Conservation (phyloP, 164 flowering plant species). For the Stephania japonica region DNA sequence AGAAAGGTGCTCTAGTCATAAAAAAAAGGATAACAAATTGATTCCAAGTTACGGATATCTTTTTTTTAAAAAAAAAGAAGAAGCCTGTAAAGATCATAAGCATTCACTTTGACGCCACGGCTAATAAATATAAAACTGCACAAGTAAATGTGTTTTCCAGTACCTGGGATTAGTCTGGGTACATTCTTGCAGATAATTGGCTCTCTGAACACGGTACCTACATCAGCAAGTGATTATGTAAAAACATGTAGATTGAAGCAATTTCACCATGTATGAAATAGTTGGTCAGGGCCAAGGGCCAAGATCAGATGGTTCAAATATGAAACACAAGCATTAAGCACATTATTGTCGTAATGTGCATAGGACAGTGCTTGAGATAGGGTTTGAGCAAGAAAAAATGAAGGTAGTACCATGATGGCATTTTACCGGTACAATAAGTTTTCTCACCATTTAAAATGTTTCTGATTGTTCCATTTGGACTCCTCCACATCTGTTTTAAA, state of each 20-base stretch:
- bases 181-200: slow-evolving; percentile 92
- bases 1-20: background rate
- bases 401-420: background rate
- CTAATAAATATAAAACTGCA: background rate
- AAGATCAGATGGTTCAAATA: background rate
- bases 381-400: background rate
- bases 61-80: too few relatives aligned
- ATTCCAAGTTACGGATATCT: background rate
- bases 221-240: slow-evolving; percentile 5
- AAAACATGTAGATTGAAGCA: too few relatives aligned
- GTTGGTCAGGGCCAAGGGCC: background rate
- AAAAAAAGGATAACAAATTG: background rate
- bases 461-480: slow-evolving; percentile 98
- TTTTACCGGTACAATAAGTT: background rate
- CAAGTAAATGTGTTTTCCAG: slow-evolving; percentile 1
- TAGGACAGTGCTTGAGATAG: background rate
- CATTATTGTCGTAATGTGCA: background rate
- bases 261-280: background rate
- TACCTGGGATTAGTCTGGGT: slow-evolving; percentile 92
- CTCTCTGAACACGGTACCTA: slow-evolving; percentile 98
- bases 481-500: slow-evolving; percentile 91
- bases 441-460: slow-evolving; percentile 83
- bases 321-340: background rate
- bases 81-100: background rate
- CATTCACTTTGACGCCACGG: background rate